A percentile compares a stretch with the other conserved stretches of the same genome.
Conservation (phyloP, 306 rosid genomes). For the Begonia fuchsioides region DNA sequence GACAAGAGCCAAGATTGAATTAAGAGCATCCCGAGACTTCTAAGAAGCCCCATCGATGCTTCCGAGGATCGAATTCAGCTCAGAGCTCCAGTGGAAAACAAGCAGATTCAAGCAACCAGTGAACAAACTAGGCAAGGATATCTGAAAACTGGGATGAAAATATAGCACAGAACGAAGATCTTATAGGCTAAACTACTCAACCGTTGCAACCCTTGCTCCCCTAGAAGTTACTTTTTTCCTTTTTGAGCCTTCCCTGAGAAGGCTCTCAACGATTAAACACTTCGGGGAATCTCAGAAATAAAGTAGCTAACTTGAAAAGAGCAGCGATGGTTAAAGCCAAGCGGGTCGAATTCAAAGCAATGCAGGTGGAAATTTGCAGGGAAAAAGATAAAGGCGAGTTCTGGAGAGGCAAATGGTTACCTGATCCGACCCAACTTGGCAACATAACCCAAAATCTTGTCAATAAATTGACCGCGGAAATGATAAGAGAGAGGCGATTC, state of each 20-base stretch:
- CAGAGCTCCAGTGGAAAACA: background rate
- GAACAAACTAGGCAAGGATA: background rate
- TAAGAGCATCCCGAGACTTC: conserved; percentile 33
- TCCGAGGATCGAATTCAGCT: conserved; percentile 1
- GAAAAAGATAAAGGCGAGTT: too few species aligned
- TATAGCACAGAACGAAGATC: conserved; percentile 3
- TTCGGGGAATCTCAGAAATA: background rate
- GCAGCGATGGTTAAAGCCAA: too few species aligned
- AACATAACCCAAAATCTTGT: conserved; percentile 10
- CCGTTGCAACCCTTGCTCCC: conserved; percentile 10
- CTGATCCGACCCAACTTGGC: conserved; percentile 16
- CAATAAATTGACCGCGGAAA: background rate
- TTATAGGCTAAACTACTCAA: background rate
- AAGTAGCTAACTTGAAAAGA: too few species aligned
- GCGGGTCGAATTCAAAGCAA: too few species aligned
- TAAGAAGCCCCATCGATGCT: conserved; percentile 47
- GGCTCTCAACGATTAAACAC: conserved; percentile 1
- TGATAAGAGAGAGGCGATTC: too few species aligned
- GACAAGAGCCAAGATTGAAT: conserved; percentile 25
- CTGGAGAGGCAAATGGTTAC: conserved; percentile 26
- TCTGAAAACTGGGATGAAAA: background rate
- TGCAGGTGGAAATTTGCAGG: too few species aligned
- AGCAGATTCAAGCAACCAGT: conserved; percentile 4
- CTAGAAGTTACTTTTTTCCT: conserved; percentile 7
- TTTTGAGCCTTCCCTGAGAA: conserved; percentile 9